These are phyloP conservation scores for Fusarium pininemorale DNA, from an alignment of 2,329 filamentous ascomycete genomes.

Conservation along the genomic window DNA sequence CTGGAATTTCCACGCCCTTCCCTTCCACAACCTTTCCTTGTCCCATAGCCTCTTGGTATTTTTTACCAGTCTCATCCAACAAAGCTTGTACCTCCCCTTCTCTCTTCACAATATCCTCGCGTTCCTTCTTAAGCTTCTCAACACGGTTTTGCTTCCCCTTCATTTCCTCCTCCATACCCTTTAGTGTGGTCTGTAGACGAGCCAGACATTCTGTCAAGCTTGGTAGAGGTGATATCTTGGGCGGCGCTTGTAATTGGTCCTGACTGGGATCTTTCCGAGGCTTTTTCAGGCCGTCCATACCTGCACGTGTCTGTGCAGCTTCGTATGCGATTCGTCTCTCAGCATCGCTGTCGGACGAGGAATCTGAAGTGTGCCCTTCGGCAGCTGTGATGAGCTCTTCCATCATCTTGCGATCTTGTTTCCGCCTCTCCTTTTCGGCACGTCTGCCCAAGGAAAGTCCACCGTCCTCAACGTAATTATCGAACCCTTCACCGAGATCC, in stretches of 20 bases:
- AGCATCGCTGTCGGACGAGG: constrained; percentile 74
- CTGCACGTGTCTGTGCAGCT: constrained; percentile 83
- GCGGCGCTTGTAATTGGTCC: constrained; percentile 65
- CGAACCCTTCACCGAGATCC: constrained; percentile 91
- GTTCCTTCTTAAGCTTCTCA: constrained; percentile 74
- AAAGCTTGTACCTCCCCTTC: constrained; percentile 84
- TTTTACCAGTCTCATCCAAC: constrained; percentile 81
- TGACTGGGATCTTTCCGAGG: constrained; percentile 49
- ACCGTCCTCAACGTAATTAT: constrained; percentile 89
- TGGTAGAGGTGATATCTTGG: constrained; percentile 81
- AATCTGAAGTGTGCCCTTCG: constrained; percentile 71
- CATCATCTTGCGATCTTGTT: constrained; percentile 78
- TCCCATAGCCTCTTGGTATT: constrained; percentile 59
- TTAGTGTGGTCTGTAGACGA: constrained; percentile 68
- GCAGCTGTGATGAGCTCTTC: constrained; percentile 83
- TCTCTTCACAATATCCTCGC: constrained; percentile 70
- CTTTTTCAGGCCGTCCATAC: constrained; percentile 77
- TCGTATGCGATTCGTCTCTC: constrained; percentile 86
- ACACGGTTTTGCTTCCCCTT: constrained; percentile 69
- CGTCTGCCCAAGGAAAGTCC: constrained; percentile 80
- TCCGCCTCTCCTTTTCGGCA: constrained; percentile 76
- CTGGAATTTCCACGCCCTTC: constrained; percentile 27
- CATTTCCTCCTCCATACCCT: constrained; percentile 70
- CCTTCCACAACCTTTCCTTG: constrained; percentile 39
- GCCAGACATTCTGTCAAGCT: constrained; percentile 74